Evolutionary conservation across 805 yeast species (phyloP), one percentile per base, ranked within the genome.

Genomic region (Candida insectalens): DNA sequence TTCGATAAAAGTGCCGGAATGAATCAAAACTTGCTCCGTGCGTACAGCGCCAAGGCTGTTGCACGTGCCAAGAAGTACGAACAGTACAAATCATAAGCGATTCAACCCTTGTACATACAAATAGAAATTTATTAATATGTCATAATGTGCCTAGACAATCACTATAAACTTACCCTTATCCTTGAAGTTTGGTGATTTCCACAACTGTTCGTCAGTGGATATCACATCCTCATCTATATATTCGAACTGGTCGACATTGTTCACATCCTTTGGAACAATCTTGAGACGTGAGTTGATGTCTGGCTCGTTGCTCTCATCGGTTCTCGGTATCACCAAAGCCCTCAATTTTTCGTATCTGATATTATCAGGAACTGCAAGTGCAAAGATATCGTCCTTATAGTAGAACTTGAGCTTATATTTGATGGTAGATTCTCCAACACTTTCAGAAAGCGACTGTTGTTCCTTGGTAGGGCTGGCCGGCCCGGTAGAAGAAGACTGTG

Each of bases 351-450:
- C 21, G 10, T 59, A 34, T 2, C 44, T 36, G 9, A 48, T 41
- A 25, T 44, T 44, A 3, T 46, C 45, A 3, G 49, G 39, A n/a
- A 59, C 53, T 8, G 47, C 47, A 18, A 83, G 63, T 2, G 85
- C 92, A 61, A 82, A 83, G 12, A 83, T 83, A 50, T 83, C 94
- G 47, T 81, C 92, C 38, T 76, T 77, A 48, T 74, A 81, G 51
- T 77, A 83, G 47, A 83, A 80, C 52, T 83, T 83, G 33, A 82
- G 71, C 53, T 83, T 83, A 14, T 64, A 59, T 45, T 72, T 73
- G 33, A 54, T 28, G 27, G 49, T 35, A 34, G 39, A 15, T 46
- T 49, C 29, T 12, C 19, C 36, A 20, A 15, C 18, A 23, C 19
- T 34, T 1, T 10, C 25, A 14, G 22, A 9, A 12, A 13, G 12